Conservation (phyloP, 2,329 filamentous ascomycete species). For the Sarocladium kiliense region DNA sequence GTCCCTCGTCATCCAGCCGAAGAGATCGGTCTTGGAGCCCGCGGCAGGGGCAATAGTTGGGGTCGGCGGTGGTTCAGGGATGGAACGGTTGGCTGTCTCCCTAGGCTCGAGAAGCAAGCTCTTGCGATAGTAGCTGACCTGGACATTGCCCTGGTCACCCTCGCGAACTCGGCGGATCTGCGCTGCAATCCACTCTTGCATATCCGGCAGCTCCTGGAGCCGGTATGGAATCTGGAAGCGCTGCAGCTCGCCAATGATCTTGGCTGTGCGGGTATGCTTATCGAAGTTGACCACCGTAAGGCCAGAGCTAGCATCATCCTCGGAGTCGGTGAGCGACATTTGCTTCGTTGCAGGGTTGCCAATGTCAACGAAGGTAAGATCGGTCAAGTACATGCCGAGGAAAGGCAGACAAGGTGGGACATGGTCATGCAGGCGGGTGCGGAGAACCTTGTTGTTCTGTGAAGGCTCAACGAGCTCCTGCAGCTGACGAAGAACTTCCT, state of each 20-base stretch:
- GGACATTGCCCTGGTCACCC: constrained; percentile 48
- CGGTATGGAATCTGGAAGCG: constrained; percentile 93
- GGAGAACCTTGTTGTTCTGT: constrained; percentile 84
- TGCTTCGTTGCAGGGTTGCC: constrained; percentile 85
- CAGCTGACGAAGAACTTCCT: constrained; percentile 70
- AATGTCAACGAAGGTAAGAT: constrained; percentile 92
- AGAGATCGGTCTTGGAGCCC: constrained; percentile 31
- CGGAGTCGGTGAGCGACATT: constrained; percentile 46
- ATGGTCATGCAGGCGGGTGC: constrained; percentile 76
- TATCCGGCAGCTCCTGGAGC: constrained; percentile 73
- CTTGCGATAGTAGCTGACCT: constrained; percentile 68
- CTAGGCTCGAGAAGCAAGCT: constrained; percentile 79
- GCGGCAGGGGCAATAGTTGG: constrained; percentile 24
- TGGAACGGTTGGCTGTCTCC: constrained; percentile 35
- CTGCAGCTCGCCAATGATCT: constrained; percentile 92
- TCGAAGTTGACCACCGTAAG: constrained; percentile 93
- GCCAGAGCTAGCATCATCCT: constrained; percentile 59
- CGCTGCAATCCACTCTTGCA: constrained; percentile 87
- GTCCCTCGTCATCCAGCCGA: constrained; percentile 48
- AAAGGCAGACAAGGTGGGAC: constrained; percentile 92
- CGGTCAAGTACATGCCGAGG: constrained; percentile 92
- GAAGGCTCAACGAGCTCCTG: constrained; percentile 83
- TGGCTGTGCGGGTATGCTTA: constrained; percentile 90
- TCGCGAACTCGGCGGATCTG: constrained; percentile 75
- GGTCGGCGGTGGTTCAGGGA: constrained; percentile 28